Base-by-base conservation (phyloP, 768 basidiomycete genomes). In the Amanita rimosa region DNA sequence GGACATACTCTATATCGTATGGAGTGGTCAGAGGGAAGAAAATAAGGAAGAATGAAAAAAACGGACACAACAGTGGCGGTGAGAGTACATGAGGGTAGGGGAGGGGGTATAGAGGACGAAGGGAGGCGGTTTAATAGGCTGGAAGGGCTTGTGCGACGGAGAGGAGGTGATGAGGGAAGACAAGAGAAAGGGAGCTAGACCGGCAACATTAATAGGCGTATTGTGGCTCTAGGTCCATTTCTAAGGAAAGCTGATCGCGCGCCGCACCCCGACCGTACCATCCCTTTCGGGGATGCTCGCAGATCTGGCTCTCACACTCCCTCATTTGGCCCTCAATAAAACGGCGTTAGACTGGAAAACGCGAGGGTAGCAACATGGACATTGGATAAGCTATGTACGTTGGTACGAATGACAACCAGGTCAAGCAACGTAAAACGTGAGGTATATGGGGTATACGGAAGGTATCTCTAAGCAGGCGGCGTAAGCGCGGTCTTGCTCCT, bases 401-500 rank as follows among this genome's bases (percentile, higher is more conserved):
- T 44, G 34, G 17, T 21, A n/a, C 10, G 13, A 34, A 2, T 21
- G 27, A 19, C 44, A 29, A 33, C 11, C 45, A 24, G 11, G 29
- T 22, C 24, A 8, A 36, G 6, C 17, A 38, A 46, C 24, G 33
- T 42, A 43, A 24, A 27, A n/a, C n/a, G n/a, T 11, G 14, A 14
- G 35, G 48, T 17, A 49, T 44, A 27, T 27, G 26, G 26, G 26
- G 26, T 27, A 27, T 27, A 35, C 37, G 37, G 37, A 9, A 33
- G 22, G 11, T 10, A n/a, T 19, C 29, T 17, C 31, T 35, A 34
- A 27, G 41, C 14, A 33, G 10, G 41, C 19, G 40, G 24, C 17
- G 44, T 45, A 35, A 48, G 36, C 39, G 33, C 38, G 27, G 47
- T 40, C 27, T 50, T 65, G 51, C 62, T 63, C 55, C 67, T 75